A percentile compares a stretch with the other conserved stretches of the same genome.
Evolutionary conservation across 306 rosid species (phyloP).

Genomic region (Hippophae gyantsensis): DNA sequence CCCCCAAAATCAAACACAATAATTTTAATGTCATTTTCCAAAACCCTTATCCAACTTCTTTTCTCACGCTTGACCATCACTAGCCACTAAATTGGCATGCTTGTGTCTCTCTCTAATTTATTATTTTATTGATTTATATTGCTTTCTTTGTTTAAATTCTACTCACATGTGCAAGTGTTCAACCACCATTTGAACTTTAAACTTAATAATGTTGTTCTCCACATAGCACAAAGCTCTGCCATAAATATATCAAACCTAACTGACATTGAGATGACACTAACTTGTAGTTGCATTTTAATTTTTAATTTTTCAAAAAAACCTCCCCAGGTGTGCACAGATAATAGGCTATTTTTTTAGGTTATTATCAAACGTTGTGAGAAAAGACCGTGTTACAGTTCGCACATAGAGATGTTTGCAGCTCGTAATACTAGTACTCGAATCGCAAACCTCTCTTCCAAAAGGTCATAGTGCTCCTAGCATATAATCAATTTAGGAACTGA

Average conservation of each 20-base stretch:
- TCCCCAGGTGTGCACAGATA: too few relatives aligned
- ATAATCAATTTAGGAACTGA: too few relatives aligned
- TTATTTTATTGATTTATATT: conserved; percentile 14
- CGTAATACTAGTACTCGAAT: too few relatives aligned
- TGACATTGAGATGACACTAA: neutral
- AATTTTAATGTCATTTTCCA: conserved; percentile 25
- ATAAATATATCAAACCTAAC: conserved; percentile 14
- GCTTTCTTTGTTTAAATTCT: conserved; percentile 12
- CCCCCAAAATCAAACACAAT: conserved; percentile 11
- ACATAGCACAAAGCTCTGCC: conserved; percentile 9
- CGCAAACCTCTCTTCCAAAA: too few relatives aligned
- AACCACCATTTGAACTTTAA: conserved; percentile 16
- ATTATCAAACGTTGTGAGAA: too few relatives aligned
- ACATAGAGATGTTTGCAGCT: too few relatives aligned
- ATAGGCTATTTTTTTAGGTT: too few relatives aligned
- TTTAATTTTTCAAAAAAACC: too few relatives aligned
- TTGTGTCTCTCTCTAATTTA: neutral
- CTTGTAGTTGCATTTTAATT: neutral
- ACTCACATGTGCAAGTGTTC: conserved; percentile 32
- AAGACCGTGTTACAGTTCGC: too few relatives aligned
- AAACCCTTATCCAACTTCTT: conserved; percentile 7
- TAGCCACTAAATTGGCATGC: conserved; percentile 9
- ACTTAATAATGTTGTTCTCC: conserved; percentile 35
- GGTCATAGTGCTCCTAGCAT: too few relatives aligned
- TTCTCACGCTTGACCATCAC: conserved; percentile 27